phyloP scores from a whole-genome alignment of 2,329 filamentous ascomycete genomes.

The Beauveria asiatica region DNA sequence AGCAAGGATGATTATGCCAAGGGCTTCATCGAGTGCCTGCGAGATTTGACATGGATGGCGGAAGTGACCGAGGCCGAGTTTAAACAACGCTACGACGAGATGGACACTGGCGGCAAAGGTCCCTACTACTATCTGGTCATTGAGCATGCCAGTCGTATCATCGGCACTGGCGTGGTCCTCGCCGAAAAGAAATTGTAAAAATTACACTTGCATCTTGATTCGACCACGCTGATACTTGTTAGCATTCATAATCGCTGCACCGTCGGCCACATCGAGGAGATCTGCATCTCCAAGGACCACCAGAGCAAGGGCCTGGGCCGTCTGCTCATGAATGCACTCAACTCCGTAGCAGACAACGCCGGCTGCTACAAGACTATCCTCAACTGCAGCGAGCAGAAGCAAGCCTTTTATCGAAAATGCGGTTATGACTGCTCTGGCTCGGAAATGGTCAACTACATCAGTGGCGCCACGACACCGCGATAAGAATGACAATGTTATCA shows the following conservation, averaged over 20 bases:
- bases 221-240: neutral
- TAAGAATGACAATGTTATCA: neutral
- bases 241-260: constrained; percentile 58
- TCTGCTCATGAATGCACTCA: constrained; percentile 68
- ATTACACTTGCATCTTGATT: neutral
- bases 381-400: constrained; percentile 70
- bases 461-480: neutral
- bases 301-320: constrained; percentile 74
- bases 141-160: constrained; percentile 52
- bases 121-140: constrained; percentile 66
- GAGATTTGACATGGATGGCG: constrained; percentile 69
- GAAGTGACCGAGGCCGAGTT: constrained; percentile 60
- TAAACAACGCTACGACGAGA: constrained; percentile 59
- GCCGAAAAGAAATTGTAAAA: constrained; percentile 69
- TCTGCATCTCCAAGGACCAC: constrained; percentile 69
- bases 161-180: constrained; percentile 67
- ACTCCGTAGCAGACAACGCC: constrained; percentile 61
- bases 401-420: constrained; percentile 59
- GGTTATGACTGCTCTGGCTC: constrained; percentile 15
- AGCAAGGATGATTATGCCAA: constrained; percentile 57
- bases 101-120: constrained; percentile 26
- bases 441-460: constrained; percentile 12
- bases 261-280: constrained; percentile 79
- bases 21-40: constrained; percentile 68
- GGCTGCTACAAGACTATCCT: constrained; percentile 75